Percentiles rank a stretch among this genome's conserved stretches.
phyloP scores from a whole-genome alignment of 768 basidiomycete species.

The Mycena crocata region DNA sequence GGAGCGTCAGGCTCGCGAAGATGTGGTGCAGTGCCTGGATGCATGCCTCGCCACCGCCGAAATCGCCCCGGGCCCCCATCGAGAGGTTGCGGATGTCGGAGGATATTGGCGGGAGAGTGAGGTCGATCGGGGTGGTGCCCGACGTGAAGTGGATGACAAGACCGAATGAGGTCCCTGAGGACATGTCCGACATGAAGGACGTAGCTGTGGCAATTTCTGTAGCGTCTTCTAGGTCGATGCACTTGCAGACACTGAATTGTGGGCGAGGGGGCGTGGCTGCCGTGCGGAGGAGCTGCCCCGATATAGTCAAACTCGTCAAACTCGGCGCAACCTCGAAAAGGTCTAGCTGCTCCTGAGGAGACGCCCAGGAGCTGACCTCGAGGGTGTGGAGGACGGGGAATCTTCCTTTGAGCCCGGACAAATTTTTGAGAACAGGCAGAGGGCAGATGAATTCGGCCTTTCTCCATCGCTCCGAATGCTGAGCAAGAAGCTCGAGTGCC shows the following conservation, averaged over 20 bases:
- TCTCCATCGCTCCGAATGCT: not conserved
- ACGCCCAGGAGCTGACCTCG: not conserved
- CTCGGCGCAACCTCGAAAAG: too few relatives aligned
- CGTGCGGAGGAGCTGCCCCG: too few relatives aligned
- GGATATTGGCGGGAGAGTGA: not conserved
- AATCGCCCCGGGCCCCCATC: not conserved
- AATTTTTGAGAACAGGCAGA: not conserved
- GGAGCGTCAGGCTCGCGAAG: not conserved
- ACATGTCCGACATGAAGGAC: too few relatives aligned
- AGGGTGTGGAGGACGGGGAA: not conserved
- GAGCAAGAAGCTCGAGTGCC: not conserved
- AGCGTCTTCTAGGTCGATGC: too few relatives aligned
- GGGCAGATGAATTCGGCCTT: not conserved
- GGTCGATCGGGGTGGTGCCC: too few relatives aligned
- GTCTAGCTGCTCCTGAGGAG: too few relatives aligned
- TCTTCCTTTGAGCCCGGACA: not conserved
- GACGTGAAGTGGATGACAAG: too few relatives aligned
- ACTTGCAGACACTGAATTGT: too few relatives aligned
- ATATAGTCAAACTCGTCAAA: too few relatives aligned
- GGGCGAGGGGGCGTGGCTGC: too few relatives aligned
- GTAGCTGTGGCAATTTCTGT: too few relatives aligned
- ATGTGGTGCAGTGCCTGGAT: not conserved
- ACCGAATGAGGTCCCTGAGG: too few relatives aligned
- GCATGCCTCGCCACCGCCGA: not conserved
- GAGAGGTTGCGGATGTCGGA: not conserved